A percentile compares a stretch with the other conserved stretches of the same genome.
These are phyloP conservation scores for Hypoxylon sp. DNA, from an alignment of 2,329 filamentous ascomycete species.

Conservation along the genomic window DNA sequence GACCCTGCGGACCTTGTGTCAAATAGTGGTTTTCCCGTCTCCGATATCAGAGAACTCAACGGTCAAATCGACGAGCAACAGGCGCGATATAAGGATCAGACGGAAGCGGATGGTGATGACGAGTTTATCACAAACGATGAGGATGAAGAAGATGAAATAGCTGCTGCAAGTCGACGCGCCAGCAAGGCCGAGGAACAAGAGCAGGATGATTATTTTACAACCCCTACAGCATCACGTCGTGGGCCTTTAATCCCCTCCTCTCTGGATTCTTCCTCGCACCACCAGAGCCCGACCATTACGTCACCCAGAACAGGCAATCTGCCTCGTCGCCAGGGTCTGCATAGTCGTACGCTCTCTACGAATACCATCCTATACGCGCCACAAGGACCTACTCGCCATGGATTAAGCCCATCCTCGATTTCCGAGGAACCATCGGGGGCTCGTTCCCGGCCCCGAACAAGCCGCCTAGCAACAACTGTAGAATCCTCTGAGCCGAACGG, in stretches of 20 bases:
- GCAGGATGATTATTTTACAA: conserved; percentile 70
- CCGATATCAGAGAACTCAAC: conserved; percentile 51
- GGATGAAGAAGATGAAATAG: conserved; percentile 69
- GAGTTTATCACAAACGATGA: conserved; percentile 89
- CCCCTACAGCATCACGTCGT: conserved; percentile 62
- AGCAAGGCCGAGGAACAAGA: conserved; percentile 50
- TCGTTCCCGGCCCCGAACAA: conserved; percentile 57
- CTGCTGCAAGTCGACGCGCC: conserved; percentile 58
- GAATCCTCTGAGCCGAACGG: conserved; percentile 57
- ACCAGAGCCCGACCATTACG: conserved; percentile 52
- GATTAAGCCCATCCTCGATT: conserved; percentile 60
- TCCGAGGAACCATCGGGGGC: conserved; percentile 57
- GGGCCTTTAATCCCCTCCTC: conserved; percentile 55
- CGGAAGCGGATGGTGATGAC: conserved; percentile 90
- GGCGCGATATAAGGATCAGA: conserved; percentile 71
- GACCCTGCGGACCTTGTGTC: conserved; percentile 75
- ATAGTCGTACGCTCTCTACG: conserved; percentile 82
- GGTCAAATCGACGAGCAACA: conserved; percentile 61
- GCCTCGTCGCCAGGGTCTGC: conserved; percentile 62
- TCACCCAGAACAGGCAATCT: conserved; percentile 53
- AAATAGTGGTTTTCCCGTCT: conserved; percentile 54
- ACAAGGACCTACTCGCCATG: conserved; percentile 58
- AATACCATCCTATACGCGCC: conserved; percentile 90
- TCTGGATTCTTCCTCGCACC: conserved; percentile 48
- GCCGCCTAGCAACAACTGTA: conserved; percentile 56